Base-by-base conservation (phyloP, 2,329 filamentous ascomycete genomes). In the Berkeleyomyces rouxiae region DNA sequence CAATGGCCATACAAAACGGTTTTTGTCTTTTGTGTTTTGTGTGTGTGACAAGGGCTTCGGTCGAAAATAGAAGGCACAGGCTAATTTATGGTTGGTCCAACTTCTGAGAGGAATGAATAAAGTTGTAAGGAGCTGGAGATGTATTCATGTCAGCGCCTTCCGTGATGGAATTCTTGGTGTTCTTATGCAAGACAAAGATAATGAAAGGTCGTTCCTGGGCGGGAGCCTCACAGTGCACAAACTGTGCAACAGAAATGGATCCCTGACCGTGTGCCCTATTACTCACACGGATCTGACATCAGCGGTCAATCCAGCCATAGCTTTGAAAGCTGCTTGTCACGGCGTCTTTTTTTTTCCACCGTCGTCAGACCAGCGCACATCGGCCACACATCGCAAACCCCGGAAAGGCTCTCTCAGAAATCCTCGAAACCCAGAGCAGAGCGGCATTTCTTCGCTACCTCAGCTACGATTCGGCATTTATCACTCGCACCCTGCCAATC, bases 281-380 rank as follows among this genome's bases (percentile, higher is more conserved):
- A n/a, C 3, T n/a, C 33, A 10, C 43, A 64, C 63, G 58, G 63
- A 47, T 9, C 37, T 61, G 46, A 53, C 58, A 64, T 64, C 59
- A 64, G 59, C 58, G n/a, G n/a, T 16, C 42, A 53, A 16, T 23
- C 49, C 49, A 55, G 40, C 40, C 37, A 43, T 42, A 43, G 16
- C 57, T 58, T 33, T n/a, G 16, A 59, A 59, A 44, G 57, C 57
- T 44, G 40, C 40, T 46, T 58, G 13, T 13, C 7, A 59, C n/a
- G 11, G 39, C 16, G 39, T 31, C 49, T 55, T 37, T 43, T 43
- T 58, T 43, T 58, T 33, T 46, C 16, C 7, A 53, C 36, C 33
- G 33, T 55, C 3, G 7, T 11, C 13, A 55, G n/a, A 31, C 23
- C 49, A 55, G 37, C 9, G 13, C 31, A 55, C 49, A 13, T 37